Evolutionary conservation across 2,329 filamentous ascomycete genomes (phyloP), one percentile per base, ranked within the genome.

Genomic region (Sporothrix protearum): DNA sequence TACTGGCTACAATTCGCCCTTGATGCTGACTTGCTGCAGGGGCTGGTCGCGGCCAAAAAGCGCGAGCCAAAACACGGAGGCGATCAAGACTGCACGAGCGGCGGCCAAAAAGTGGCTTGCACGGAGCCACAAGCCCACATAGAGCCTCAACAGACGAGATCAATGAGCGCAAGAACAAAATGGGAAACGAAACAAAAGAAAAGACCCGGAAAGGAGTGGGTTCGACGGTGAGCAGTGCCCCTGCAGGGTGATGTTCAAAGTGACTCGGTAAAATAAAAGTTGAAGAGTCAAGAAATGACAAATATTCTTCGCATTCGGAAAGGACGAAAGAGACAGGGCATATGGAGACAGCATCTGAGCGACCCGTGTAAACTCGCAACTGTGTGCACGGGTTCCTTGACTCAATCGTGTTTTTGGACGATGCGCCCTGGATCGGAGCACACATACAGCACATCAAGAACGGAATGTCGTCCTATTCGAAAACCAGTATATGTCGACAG

Each of bases 51-150:
- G 68, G 68, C 68, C 68, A 33, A 47, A 61, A 70, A 30, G 55
- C 68, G 68, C 68, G 28, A 70, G 68, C 51, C 68, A 70, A 70
- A 70, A 70, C 53, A 61, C 53, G 67, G 51, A 69, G 67, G 6
- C 22, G 19, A 10, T n/a, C 16, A 8, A n/a, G n/a, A 53, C n/a
- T 22, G n/a, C n/a, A 25, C 22, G 49, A 22, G n/a, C 9, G 49
- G 7, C 7, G 49, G 49, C 49, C 49, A 51, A n/a, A 51, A 25
- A 51, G 49, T 9, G 49, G 49, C 19, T 8, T n/a, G 36, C n/a
- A 14, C 57, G 33, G 33, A 42, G 57, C 57, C 57, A 63, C 33
- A 39, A 59, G 19, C 25, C 57, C 57, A 63, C 57, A 63, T 33
- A 63, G 57, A 63, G 57, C 57, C 57, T 36, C 57, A 63, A 39